Percentiles rank a stretch among this genome's conserved stretches.
Conservation (phyloP, 305 asterid species). For the Petunia hybrid region DNA sequence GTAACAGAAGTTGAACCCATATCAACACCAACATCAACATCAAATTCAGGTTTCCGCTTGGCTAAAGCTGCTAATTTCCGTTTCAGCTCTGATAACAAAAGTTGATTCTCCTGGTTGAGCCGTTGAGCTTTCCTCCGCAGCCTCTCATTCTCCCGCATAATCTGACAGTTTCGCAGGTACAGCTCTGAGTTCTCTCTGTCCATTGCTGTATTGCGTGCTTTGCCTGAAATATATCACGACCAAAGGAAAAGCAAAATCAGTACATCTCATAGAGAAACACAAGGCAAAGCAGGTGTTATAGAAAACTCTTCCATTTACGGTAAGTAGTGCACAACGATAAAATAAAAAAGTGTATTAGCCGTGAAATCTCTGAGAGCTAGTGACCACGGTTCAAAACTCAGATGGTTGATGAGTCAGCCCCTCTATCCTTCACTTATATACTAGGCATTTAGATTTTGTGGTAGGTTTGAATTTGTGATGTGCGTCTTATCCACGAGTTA, state of each 20-base stretch:
- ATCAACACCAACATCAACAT: conserved; percentile 35
- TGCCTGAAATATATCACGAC: background rate
- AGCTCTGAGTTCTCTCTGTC: conserved; percentile 59
- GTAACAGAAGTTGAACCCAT: conserved; percentile 40
- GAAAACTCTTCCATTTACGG: background rate
- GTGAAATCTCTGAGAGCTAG: no score
- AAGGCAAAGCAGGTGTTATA: background rate
- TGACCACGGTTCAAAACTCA: no score
- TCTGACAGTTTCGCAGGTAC: conserved; percentile 58
- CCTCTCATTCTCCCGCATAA: conserved; percentile 57
- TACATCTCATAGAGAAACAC: background rate
- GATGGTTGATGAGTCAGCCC: no score
- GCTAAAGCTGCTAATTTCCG: conserved; percentile 45
- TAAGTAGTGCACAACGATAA: background rate
- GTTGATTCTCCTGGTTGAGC: conserved; percentile 62
- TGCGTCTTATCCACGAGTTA: no score
- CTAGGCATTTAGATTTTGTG: no score
- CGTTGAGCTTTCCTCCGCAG: conserved; percentile 59
- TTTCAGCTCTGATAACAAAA: conserved; percentile 54
- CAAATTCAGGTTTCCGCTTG: conserved; percentile 32
- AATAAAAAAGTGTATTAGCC: no score
- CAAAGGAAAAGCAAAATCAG: background rate
- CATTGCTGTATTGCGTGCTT: conserved; percentile 39
- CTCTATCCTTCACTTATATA: no score
- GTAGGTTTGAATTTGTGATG: no score